phyloP scores from a whole-genome alignment of 768 basidiomycete genomes.

The Naganishia randhawae region DNA sequence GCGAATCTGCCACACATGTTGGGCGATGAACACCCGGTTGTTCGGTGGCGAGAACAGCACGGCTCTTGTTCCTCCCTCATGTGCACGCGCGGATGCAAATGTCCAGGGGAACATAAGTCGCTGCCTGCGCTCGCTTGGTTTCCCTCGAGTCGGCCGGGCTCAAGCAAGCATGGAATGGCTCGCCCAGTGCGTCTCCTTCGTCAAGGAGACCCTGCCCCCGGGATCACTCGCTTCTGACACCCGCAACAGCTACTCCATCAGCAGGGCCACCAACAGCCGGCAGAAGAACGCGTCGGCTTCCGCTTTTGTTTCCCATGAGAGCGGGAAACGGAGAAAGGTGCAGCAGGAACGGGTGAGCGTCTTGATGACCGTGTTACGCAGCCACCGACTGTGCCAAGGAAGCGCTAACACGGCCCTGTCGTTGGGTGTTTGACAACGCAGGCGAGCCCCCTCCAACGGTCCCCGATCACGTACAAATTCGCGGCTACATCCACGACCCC shows the following conservation, averaged over 20 bases:
- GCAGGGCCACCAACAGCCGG: not conserved
- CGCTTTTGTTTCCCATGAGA: not conserved
- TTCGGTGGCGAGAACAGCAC: not conserved
- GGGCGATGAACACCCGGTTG: not conserved
- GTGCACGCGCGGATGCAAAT: slow-evolving; percentile 17
- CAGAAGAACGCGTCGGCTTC: not conserved
- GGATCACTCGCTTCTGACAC: not conserved
- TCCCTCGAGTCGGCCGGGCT: no score
- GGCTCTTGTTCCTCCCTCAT: not conserved
- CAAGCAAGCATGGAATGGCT: slow-evolving; percentile 15
- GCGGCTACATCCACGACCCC: not conserved
- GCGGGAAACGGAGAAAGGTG: slow-evolving; percentile 5
- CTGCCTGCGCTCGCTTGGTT: no score
- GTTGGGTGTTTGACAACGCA: not conserved
- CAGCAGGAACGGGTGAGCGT: not conserved
- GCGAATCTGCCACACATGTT: slow-evolving; percentile 29
- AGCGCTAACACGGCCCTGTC: no score
- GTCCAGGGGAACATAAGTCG: not conserved
- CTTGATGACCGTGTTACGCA: no score
- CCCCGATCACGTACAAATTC: not conserved
- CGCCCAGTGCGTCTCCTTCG: slow-evolving; percentile 12
- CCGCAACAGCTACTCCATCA: not conserved
- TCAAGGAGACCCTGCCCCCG: slow-evolving; percentile 3
- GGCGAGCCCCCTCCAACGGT: not conserved
- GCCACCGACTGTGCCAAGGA: no score